Conservation (phyloP, 371 early-diverging fungal species). For the Phascolomyces articulosus region DNA sequence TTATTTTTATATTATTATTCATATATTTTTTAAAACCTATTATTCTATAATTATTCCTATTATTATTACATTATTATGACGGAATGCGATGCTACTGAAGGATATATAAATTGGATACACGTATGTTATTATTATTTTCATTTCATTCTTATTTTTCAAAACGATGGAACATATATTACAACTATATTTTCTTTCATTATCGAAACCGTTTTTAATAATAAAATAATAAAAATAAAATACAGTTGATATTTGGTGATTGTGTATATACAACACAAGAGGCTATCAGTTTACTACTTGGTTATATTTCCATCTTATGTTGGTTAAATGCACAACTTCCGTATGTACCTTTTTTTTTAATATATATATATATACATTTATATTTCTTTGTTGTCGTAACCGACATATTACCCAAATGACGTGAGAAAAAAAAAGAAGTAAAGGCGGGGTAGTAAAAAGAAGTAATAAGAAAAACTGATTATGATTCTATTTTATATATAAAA, state of each 20-base stretch:
- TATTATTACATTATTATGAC: constrained; percentile 15
- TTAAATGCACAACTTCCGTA: constrained; percentile 82
- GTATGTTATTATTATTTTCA: constrained; percentile 17
- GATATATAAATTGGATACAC: constrained; percentile 38
- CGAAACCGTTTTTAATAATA: too few species aligned
- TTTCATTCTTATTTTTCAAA: background rate
- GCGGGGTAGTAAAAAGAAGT: constrained; percentile 17
- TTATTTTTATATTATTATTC: constrained; percentile 1
- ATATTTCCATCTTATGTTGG: constrained; percentile 74
- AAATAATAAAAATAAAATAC: background rate
- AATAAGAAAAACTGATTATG: too few species aligned
- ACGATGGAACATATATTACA: background rate
- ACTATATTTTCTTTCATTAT: too few species aligned
- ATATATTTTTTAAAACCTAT: constrained; percentile 3
- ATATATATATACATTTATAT: too few species aligned
- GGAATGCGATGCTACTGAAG: constrained; percentile 16
- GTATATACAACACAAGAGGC: constrained; percentile 53
- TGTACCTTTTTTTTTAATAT: background rate
- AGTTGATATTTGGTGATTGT: constrained; percentile 60
- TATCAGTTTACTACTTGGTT: constrained; percentile 57
- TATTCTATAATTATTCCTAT: background rate
- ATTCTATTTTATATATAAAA: constrained; percentile 11
- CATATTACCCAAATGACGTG: constrained; percentile 3
- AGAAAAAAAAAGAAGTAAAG: background rate
- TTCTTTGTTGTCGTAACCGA: too few species aligned